Evolutionary conservation across 148 eudicot species (phyloP).

Genomic region (Diospyros lotus): DNA sequence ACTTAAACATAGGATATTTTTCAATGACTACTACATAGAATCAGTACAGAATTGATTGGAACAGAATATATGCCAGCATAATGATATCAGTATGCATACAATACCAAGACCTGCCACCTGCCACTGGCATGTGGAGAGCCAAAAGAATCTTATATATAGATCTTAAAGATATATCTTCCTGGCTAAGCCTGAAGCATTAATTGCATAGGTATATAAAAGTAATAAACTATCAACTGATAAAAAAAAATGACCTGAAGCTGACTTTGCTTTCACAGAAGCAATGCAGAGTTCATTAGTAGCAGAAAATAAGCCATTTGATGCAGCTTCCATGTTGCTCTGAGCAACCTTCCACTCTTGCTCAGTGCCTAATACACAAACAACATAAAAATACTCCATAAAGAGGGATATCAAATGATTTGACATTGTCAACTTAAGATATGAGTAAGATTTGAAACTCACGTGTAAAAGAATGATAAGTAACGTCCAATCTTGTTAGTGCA

Average conservation of each 20-base stretch:
- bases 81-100: not conserved
- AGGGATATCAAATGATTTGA: not conserved
- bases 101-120: slow-evolving; percentile 3
- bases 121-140: not conserved
- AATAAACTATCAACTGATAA: not conserved
- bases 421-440: not conserved
- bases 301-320: slow-evolving; percentile 64
- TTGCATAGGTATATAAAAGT: slow-evolving; percentile 8
- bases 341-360: slow-evolving; percentile 87
- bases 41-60: not conserved
- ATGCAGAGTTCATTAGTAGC: slow-evolving; percentile 70
- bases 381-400: not conserved
- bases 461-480: slow-evolving; percentile 68
- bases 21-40: too few species aligned
- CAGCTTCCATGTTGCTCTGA: slow-evolving; percentile 78
- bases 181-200: not conserved
- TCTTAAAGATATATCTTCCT: not conserved
- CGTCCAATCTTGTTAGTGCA: slow-evolving; percentile 73
- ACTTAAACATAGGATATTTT: too few species aligned
- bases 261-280: slow-evolving; percentile 72
- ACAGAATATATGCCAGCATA: not conserved
- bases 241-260: slow-evolving; percentile 69
- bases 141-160: not conserved
- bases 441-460: slow-evolving; percentile 46
- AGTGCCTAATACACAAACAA: slow-evolving; percentile 46